Conservation (phyloP, 495 filamentous ascomycete species). For the Hypoxylon crocopeplum region DNA sequence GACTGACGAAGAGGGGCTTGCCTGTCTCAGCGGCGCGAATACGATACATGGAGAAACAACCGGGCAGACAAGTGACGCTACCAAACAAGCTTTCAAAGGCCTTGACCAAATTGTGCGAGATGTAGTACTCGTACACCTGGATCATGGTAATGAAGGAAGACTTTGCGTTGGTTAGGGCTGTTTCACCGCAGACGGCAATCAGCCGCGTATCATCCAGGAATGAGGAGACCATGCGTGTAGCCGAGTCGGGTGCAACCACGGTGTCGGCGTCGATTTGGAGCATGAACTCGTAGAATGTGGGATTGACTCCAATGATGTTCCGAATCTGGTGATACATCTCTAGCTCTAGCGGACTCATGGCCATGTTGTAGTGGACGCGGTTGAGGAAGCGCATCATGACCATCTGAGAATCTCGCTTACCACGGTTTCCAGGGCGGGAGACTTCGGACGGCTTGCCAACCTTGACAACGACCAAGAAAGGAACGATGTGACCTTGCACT, state of each 20-base stretch:
- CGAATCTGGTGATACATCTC: slow-evolving; percentile 99
- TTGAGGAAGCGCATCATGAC: slow-evolving; percentile 98
- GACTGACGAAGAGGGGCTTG: slow-evolving; percentile 94
- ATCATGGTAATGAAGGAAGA: slow-evolving; percentile 96
- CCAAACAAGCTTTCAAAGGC: slow-evolving; percentile 99
- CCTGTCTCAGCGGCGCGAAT: slow-evolving; percentile 91
- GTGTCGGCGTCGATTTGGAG: slow-evolving; percentile 98
- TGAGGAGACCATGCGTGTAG: slow-evolving; percentile 88
- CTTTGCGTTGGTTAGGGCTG: slow-evolving; percentile 89
- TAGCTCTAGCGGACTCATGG: slow-evolving; percentile 96
- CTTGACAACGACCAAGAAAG: slow-evolving; percentile 96
- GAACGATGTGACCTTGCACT: slow-evolving; percentile 96
- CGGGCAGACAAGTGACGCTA: slow-evolving; percentile 94
- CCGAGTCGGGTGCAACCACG: slow-evolving; percentile 87
- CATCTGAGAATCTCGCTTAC: slow-evolving; percentile 99
- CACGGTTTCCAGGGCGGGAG: slow-evolving; percentile 94
- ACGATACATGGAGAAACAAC: slow-evolving; percentile 98
- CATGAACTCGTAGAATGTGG: slow-evolving; percentile 97
- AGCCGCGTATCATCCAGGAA: slow-evolving; percentile 91
- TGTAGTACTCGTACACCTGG: slow-evolving; percentile 99
- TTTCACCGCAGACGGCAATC: slow-evolving; percentile 94
- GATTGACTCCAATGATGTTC: slow-evolving; percentile 98
- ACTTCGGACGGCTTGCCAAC: slow-evolving; percentile 97
- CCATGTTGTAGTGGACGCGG: slow-evolving; percentile 92
- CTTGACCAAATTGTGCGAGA: slow-evolving; percentile 96